These are phyloP conservation scores for Podila horticola DNA, from an alignment of 192 early-diverging fungal genomes.

Conservation along the genomic window DNA sequence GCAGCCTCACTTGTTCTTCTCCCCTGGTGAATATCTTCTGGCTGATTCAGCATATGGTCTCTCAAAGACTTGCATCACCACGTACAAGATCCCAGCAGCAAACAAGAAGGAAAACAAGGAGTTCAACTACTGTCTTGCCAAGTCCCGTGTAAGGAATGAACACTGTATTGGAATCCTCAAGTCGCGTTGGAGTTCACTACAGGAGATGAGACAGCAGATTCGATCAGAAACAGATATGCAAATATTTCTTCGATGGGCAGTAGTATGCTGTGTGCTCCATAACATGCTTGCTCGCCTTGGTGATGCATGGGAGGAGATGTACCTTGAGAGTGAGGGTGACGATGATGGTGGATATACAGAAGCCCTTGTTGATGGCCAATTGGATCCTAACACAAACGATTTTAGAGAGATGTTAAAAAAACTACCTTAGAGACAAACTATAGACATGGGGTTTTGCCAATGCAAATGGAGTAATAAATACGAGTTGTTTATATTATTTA, in stretches of 20 bases:
- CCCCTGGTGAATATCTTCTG: slow-evolving; percentile 21
- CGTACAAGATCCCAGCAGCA: slow-evolving; percentile 18
- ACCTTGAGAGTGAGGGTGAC: background rate
- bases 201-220: slow-evolving; percentile 31
- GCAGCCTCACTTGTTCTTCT: background rate
- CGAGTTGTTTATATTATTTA: no score
- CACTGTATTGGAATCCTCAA: slow-evolving; percentile 31
- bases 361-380: background rate
- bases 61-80: slow-evolving; percentile 7
- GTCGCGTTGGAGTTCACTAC: slow-evolving; percentile 10
- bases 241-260: slow-evolving; percentile 4
- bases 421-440: slow-evolving; percentile 14
- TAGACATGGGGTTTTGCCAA: background rate
- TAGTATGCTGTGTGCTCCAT: slow-evolving; percentile 28
- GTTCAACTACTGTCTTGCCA: slow-evolving; percentile 18
- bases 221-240: background rate
- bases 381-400: background rate
- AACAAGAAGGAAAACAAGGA: background rate
- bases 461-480: background rate
- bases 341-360: background rate
- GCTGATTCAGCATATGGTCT: slow-evolving; percentile 18
- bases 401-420: slow-evolving; percentile 10
- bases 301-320: slow-evolving; percentile 13
- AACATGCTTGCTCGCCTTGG: slow-evolving; percentile 17
- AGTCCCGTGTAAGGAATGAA: slow-evolving; percentile 18